Percentiles rank a stretch among this genome's conserved stretches.
Conservation (phyloP, 2,329 filamentous ascomycete species). For the Salinomyces thailandicus region DNA sequence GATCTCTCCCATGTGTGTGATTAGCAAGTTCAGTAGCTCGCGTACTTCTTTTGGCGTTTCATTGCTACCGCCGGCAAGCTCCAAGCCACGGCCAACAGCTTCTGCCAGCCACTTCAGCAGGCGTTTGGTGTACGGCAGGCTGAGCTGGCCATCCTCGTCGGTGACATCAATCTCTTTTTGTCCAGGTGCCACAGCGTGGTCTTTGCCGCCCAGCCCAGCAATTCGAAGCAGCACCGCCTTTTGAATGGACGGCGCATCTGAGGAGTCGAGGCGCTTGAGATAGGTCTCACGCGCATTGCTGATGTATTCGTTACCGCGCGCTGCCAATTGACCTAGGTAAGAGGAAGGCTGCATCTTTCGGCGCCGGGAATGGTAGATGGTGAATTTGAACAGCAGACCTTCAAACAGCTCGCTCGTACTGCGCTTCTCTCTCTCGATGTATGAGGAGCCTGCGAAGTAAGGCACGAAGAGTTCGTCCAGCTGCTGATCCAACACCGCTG, state of each 20-base stretch:
- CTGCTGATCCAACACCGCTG: conserved; percentile 58
- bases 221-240: conserved; percentile 84
- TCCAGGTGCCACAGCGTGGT: conserved; percentile 22
- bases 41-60: conserved; percentile 94
- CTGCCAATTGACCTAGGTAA: conserved; percentile 85
- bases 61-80: conserved; percentile 65
- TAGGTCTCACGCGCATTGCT: conserved; percentile 85
- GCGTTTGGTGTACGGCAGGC: conserved; percentile 78
- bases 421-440: conserved; percentile 54
- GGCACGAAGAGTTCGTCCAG: conserved; percentile 57
- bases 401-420: conserved; percentile 75
- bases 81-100: conserved; percentile 79
- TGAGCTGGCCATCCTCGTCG: conserved; percentile 78
- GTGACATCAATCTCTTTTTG: conserved; percentile 80
- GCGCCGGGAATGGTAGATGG: conserved; percentile 79
- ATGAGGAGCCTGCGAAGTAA: conserved; percentile 55
- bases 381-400: conserved; percentile 90
- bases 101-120: conserved; percentile 98
- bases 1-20: conserved; percentile 80
- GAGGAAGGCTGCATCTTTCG: conserved; percentile 60
- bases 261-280: conserved; percentile 76
- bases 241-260: conserved; percentile 77
- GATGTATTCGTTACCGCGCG: conserved; percentile 79
- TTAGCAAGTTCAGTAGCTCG: conserved; percentile 68
- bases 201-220: conserved; percentile 67